phyloP scores from a whole-genome alignment of 768 basidiomycete species.

The Punctularia strigosozonata region DNA sequence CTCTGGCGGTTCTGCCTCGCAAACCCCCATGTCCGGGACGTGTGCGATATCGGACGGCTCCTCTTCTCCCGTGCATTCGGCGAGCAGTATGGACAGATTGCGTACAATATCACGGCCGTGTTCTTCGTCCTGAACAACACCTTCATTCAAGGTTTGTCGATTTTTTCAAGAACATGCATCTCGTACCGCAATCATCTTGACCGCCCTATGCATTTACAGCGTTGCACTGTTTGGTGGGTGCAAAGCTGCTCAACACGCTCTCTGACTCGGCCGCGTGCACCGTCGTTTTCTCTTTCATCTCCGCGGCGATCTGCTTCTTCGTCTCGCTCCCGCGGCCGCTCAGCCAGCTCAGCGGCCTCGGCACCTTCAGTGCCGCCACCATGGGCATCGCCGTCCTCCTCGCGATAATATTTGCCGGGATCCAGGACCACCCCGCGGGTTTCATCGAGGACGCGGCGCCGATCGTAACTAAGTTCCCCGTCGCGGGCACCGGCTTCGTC shows the following conservation, averaged over 20 bases:
- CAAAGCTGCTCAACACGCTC: constrained; percentile 32
- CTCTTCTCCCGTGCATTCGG: constrained; percentile 37
- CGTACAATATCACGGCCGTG: constrained; percentile 36
- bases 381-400: constrained; percentile 36
- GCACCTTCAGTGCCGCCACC: constrained; percentile 27
- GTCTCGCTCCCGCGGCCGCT: constrained; percentile 32
- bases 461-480: constrained; percentile 23
- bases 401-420: constrained; percentile 28
- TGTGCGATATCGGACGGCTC: constrained; percentile 37
- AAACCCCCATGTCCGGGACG: constrained; percentile 36
- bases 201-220: constrained; percentile 11
- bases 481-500: constrained; percentile 27
- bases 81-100: too few relatives aligned
- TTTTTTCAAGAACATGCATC: background rate
- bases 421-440: constrained; percentile 29
- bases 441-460: constrained; percentile 27
- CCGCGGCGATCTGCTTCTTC: constrained; percentile 27
- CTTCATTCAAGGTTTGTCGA: constrained; percentile 32
- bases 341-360: constrained; percentile 27
- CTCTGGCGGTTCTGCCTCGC: constrained; percentile 37
- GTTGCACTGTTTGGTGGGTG: constrained; percentile 34
- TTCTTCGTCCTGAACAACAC: constrained; percentile 47
- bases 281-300: constrained; percentile 25
- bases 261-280: constrained; percentile 30
- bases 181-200: background rate